phyloP scores from a whole-genome alignment of 2,329 filamentous ascomycete species.

The Botrytis paeoniae region DNA sequence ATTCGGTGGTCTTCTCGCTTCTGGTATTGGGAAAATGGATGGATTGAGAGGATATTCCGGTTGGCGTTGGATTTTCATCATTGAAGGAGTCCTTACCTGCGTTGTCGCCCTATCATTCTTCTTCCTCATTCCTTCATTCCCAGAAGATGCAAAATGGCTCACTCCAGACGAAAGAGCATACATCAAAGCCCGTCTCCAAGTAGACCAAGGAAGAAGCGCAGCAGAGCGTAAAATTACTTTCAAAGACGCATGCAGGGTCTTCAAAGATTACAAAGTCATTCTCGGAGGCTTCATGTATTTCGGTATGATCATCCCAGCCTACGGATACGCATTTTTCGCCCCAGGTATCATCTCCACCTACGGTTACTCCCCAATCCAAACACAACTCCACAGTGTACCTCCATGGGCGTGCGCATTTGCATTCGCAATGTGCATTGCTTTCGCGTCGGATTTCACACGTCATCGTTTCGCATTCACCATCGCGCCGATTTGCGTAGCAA shows the following conservation, averaged over 20 bases:
- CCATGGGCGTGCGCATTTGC: constrained; percentile 72
- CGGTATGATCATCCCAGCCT: constrained; percentile 73
- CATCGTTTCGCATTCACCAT: constrained; percentile 76
- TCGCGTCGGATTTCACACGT: constrained; percentile 63
- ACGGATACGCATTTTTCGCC: constrained; percentile 75
- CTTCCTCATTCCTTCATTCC: constrained; percentile 72
- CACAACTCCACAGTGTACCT: constrained; percentile 50
- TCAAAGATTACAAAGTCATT: constrained; percentile 73
- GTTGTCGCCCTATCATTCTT: constrained; percentile 60
- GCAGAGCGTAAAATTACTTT: constrained; percentile 59
- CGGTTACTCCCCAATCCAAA: constrained; percentile 54
- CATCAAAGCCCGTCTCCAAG: constrained; percentile 62
- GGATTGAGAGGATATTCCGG: constrained; percentile 63
- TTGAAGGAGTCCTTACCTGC: constrained; percentile 66
- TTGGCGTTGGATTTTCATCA: constrained; percentile 82
- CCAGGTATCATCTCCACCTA: constrained; percentile 69
- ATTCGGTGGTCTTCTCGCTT: constrained; percentile 82
- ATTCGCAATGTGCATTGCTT: constrained; percentile 74
- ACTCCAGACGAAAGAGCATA: constrained; percentile 65
- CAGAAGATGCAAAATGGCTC: constrained; percentile 72
- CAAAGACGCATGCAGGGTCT: constrained; percentile 57
- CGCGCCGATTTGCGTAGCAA: constrained; percentile 63
- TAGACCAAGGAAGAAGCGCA: constrained; percentile 66
- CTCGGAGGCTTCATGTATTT: constrained; percentile 79
- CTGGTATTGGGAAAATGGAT: constrained; percentile 87